Conservation (phyloP, 169 alveolate species). For the Plasmodium fragile region DNA sequence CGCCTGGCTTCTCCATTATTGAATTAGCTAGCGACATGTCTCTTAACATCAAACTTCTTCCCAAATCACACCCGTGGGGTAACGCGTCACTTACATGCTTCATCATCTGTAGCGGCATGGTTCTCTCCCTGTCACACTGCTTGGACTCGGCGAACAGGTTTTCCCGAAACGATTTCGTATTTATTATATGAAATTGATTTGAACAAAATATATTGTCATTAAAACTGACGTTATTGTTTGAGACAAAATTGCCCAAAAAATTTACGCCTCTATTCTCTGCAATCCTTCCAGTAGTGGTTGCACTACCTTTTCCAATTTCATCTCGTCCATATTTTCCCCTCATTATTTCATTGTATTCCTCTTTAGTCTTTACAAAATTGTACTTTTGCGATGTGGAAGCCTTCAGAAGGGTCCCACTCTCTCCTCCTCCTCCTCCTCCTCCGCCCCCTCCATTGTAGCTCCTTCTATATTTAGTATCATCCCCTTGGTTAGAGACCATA, state of each 20-base stretch:
- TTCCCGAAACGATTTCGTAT: conserved; percentile 28
- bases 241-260: background rate
- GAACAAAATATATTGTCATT: conserved; percentile 27
- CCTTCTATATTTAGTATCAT: background rate
- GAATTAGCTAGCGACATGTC: background rate
- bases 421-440: background rate
- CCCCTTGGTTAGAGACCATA: background rate
- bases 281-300: background rate
- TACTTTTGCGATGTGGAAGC: conserved; percentile 16
- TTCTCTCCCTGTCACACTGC: background rate
- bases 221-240: conserved; percentile 42
- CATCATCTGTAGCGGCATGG: background rate
- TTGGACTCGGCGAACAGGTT: background rate
- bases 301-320: background rate
- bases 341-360: conserved; percentile 28
- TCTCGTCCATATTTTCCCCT: background rate
- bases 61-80: background rate
- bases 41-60: background rate
- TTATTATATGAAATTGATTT: conserved; percentile 29
- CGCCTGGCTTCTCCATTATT: background rate
- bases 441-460: background rate
- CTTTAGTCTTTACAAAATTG: conserved; percentile 60
- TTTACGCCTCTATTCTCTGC: background rate
- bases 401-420: background rate
- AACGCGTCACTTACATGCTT: background rate